Base-by-base conservation (phyloP, 192 early-diverging fungal genomes). In the Coemansia sp. region DNA sequence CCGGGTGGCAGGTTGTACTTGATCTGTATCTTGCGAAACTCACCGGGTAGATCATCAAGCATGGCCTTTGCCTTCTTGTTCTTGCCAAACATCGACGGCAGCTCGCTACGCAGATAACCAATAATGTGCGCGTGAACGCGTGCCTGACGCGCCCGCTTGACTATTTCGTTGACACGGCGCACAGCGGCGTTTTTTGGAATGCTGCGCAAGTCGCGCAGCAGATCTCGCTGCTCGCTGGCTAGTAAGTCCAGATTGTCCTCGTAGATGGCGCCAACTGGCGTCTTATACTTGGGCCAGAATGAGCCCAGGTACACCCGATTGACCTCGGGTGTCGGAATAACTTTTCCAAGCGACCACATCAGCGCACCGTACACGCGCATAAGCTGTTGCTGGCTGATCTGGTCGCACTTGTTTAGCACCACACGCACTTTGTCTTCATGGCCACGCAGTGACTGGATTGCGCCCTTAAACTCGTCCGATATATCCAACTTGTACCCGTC, bases 291-390 rank as follows among this genome's bases (percentile, higher is more conserved):
- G 1, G 85, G 79, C 93, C 93, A 93, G 71, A 94, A 94, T 11
- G 88, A 90, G 20, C 90, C 87, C 46, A 90, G 68, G 66, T 89
- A 95, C n/a, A 95, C 94, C 6, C 92, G 83, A 75, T 88, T 88
- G 54, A 95, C 94, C 74, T 95, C 93, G 11, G 94, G 93, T 2
- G 91, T 94, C 51, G 89, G 85, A 20, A 95, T 85, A 9, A 95
- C 92, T 72, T 90, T 92, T 20, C 93, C 94, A 9, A 95, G 82
- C 21, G 91, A 90, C 92, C 92, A 95, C 94, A 95, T 95, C 75
- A 95, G 80, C 3, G 93, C 92, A 55, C 94, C 94, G 74, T 95
- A 93, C 61, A 95, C 92, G 24, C 93, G 82, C 89, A 95, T 91
- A 63, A 95, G 74, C 74, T 96, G 89, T 68, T 94, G 93, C 59